A percentile compares a stretch with the other conserved stretches of the same genome.
Evolutionary conservation across 805 yeast species (phyloP).

Genomic region (Candida palmyrensis): DNA sequence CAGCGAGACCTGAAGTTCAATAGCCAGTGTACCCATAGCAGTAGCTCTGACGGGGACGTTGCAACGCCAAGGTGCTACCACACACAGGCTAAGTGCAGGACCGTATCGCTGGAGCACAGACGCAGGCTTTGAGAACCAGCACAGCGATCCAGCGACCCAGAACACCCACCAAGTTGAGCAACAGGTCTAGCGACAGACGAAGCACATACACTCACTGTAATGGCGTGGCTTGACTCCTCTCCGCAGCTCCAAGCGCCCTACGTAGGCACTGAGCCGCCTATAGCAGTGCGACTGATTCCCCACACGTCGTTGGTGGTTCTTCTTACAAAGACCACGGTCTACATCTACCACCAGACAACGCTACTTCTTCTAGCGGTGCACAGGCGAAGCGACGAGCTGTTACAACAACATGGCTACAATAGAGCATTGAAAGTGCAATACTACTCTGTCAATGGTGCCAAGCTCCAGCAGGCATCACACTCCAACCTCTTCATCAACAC

Average conservation of each 20-base stretch:
- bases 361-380: conserved; percentile 44
- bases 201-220: too few species aligned
- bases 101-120: too few species aligned
- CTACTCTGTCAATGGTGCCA: conserved; percentile 30
- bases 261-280: conserved; percentile 10
- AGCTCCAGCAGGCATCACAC: conserved; percentile 20
- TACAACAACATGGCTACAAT: conserved; percentile 46
- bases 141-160: too few species aligned
- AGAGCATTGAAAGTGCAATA: conserved; percentile 33
- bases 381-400: conserved; percentile 37
- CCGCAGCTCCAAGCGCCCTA: conserved; percentile 25
- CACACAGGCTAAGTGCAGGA: too few species aligned
- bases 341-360: conserved; percentile 25
- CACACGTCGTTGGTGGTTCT: conserved; percentile 25
- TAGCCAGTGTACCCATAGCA: too few species aligned
- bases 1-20: too few species aligned
- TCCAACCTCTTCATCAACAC: conserved; percentile 38
- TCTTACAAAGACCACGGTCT: conserved; percentile 24
- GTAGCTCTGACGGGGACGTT: too few species aligned
- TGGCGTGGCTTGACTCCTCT: conserved; percentile 35
- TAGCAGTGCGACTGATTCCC: conserved; percentile 18
- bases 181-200: too few species aligned
- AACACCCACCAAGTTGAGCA: too few species aligned
- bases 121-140: too few species aligned
- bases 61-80: too few species aligned